Conservation (phyloP, 116 monocot species). For the Zostera marina region DNA sequence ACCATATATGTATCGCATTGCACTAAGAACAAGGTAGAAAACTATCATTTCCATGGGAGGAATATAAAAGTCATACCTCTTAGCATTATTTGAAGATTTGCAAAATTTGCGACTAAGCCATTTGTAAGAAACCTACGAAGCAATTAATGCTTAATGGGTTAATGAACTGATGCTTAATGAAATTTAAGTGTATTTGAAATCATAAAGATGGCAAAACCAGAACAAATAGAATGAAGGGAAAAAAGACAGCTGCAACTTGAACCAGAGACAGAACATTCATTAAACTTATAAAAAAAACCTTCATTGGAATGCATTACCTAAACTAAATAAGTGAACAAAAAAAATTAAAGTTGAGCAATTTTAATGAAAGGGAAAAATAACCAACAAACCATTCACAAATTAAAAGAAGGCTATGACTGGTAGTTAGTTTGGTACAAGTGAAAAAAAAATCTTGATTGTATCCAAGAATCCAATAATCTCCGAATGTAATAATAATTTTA, state of each 20-base stretch:
- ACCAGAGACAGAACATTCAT: background rate
- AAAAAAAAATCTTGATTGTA: too few relatives aligned
- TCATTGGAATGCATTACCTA: background rate
- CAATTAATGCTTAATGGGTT: background rate
- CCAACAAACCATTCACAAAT: too few relatives aligned
- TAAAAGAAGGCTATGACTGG: too few relatives aligned
- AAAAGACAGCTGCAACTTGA: background rate
- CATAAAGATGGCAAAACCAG: background rate
- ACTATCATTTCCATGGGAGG: background rate
- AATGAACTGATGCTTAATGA: background rate
- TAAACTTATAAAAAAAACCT: background rate
- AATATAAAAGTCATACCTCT: constrained; percentile 28
- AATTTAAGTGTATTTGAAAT: background rate
- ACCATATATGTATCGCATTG: background rate
- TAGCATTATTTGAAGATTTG: constrained; percentile 73
- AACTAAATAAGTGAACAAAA: background rate
- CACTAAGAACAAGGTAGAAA: background rate
- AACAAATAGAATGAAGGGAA: background rate
- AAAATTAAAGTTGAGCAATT: too few relatives aligned
- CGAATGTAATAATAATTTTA: too few relatives aligned
- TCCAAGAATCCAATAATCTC: too few relatives aligned
- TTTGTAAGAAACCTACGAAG: constrained; percentile 84
- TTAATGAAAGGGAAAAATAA: too few relatives aligned
- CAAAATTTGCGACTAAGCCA: constrained; percentile 96
- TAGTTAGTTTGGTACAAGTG: too few relatives aligned